A percentile compares a stretch with the other conserved stretches of the same genome.
These are phyloP conservation scores for Cercospora sesami DNA, from an alignment of 2,329 filamentous ascomycete species.

Conservation along the genomic window DNA sequence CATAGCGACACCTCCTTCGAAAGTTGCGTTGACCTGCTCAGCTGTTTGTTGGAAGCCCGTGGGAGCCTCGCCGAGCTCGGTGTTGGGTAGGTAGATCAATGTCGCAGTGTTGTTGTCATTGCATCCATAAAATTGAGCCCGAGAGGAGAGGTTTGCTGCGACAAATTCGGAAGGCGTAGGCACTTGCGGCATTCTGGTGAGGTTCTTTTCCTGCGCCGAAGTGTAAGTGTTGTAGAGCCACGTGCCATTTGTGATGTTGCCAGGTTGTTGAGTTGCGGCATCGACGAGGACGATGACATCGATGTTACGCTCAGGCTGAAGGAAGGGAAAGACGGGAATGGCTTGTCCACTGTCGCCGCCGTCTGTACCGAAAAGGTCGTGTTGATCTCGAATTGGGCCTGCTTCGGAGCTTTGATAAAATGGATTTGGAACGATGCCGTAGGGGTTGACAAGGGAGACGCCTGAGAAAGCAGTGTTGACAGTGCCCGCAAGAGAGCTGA, in stretches of 20 bases:
- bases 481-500: constrained; percentile 10
- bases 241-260: constrained; percentile 20
- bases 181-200: constrained; percentile 18
- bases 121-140: constrained; percentile 22
- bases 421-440: constrained; percentile 22
- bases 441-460: constrained; percentile 13
- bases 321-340: constrained; percentile 20
- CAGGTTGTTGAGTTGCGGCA: constrained; percentile 9
- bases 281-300: constrained; percentile 24
- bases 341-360: constrained; percentile 21
- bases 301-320: constrained; percentile 16
- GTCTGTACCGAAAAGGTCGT: constrained; percentile 16
- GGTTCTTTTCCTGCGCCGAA: constrained; percentile 16
- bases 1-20: constrained; percentile 15
- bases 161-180: constrained; percentile 11
- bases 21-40: constrained; percentile 10
- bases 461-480: constrained; percentile 9
- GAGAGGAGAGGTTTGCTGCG: constrained; percentile 14
- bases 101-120: constrained; percentile 15
- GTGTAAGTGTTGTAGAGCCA: constrained; percentile 21
- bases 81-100: constrained; percentile 20
- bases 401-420: constrained; percentile 16
- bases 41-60: not conserved
- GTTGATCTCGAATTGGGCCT: constrained; percentile 16
- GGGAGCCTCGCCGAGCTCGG: not conserved